phyloP scores from a whole-genome alignment of 192 early-diverging fungal species.

The Funneliformis mosseae region DNA sequence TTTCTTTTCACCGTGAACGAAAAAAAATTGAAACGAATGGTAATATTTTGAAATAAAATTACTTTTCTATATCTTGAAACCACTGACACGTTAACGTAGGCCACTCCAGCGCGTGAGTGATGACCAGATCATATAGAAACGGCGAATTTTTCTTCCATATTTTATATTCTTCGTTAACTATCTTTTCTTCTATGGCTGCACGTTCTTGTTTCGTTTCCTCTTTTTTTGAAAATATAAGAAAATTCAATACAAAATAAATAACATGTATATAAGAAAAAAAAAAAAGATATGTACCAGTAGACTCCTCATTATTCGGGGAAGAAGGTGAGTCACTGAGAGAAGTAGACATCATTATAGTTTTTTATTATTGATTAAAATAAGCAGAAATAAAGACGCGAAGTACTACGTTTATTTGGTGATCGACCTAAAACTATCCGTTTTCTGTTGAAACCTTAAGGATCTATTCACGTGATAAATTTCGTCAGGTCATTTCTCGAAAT shows the following conservation, averaged over 20 bases:
- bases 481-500: too few species aligned
- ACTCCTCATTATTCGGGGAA: slow-evolving; percentile 21
- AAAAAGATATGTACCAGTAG: background rate
- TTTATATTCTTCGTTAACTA: slow-evolving; percentile 97
- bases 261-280: background rate
- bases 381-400: too few species aligned
- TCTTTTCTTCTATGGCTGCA: slow-evolving; percentile 66
- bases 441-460: too few species aligned
- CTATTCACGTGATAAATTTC: too few species aligned
- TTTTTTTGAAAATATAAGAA: background rate
- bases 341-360: slow-evolving; percentile 7
- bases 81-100: slow-evolving; percentile 97
- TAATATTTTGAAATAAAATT: background rate
- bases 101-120: slow-evolving; percentile 99
- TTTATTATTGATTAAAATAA: too few species aligned
- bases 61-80: slow-evolving; percentile 93
- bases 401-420: too few species aligned
- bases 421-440: too few species aligned
- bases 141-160: slow-evolving; percentile 99
- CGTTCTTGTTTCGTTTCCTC: slow-evolving; percentile 31
- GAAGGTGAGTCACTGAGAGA: slow-evolving; percentile 18
- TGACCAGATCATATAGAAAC: slow-evolving; percentile 96
- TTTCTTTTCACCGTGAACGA: background rate
- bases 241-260: background rate
- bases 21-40: background rate